Conservation (phyloP, 2,329 filamentous ascomycete species). For the Alternaria sp. region DNA sequence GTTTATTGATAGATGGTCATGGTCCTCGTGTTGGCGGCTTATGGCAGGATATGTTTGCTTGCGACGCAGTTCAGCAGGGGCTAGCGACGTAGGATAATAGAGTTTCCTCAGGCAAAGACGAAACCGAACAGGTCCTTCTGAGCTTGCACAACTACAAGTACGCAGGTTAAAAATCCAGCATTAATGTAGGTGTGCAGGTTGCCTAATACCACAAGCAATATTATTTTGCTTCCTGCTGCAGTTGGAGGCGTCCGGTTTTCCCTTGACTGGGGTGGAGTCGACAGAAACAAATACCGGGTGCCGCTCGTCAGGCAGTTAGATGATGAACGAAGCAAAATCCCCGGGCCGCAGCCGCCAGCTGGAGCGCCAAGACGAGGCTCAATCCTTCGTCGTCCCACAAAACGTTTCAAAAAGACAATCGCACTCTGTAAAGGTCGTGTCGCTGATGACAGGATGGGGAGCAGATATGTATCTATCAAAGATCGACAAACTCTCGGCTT, state of each 20-base stretch:
- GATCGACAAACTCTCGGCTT: background rate
- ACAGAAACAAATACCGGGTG: constrained; percentile 1
- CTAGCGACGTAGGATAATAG: background rate
- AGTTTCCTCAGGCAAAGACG: background rate
- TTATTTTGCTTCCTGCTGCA: background rate
- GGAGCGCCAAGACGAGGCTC: constrained; percentile 19
- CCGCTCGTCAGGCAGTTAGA: background rate
- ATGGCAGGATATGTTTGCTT: constrained; percentile 3
- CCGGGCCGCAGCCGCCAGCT: background rate
- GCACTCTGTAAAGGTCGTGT: background rate
- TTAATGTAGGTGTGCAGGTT: background rate
- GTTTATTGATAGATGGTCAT: constrained; percentile 10
- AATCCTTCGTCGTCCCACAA: background rate
- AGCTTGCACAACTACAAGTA: constrained; percentile 1
- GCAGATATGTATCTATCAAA: background rate
- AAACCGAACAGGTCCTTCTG: background rate
- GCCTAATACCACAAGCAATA: background rate
- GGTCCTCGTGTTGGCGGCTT: constrained; percentile 1
- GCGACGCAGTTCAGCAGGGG: background rate
- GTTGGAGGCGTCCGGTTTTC: background rate
- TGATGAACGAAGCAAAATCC: background rate
- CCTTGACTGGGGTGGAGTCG: background rate
- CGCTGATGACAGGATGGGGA: background rate
- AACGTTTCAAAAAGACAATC: background rate
- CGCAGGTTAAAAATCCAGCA: background rate